These are phyloP conservation scores for Fusarium nanum DNA, from an alignment of 2,329 filamentous ascomycete genomes.

Conservation along the genomic window DNA sequence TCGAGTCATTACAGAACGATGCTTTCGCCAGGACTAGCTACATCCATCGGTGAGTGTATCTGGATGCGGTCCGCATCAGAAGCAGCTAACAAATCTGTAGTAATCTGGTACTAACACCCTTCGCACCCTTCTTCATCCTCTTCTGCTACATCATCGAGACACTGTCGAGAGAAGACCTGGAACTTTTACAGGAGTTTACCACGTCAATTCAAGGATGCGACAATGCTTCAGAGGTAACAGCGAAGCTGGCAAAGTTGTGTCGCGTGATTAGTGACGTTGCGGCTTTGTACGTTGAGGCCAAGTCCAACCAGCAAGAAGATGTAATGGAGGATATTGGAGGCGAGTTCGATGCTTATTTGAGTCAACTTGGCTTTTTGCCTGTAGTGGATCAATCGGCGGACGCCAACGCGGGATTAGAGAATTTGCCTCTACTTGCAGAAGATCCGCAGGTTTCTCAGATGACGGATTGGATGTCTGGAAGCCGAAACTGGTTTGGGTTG, in stretches of 20 bases:
- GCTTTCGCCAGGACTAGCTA: constrained; percentile 59
- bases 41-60: constrained; percentile 61
- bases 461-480: constrained; percentile 75
- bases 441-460: constrained; percentile 58
- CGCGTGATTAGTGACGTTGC: constrained; percentile 71
- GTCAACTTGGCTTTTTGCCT: constrained; percentile 71
- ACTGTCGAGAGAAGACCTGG: constrained; percentile 63
- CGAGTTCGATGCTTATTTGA: constrained; percentile 73
- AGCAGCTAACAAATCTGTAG: constrained; percentile 47
- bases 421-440: constrained; percentile 27
- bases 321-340: constrained; percentile 63
- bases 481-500: constrained; percentile 72
- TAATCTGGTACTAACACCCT: constrained; percentile 66
- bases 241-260: constrained; percentile 71
- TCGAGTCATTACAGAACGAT: constrained; percentile 56
- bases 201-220: constrained; percentile 64
- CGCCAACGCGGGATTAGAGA: background rate
- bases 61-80: background rate
- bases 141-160: constrained; percentile 70
- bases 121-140: constrained; percentile 69
- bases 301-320: constrained; percentile 60
- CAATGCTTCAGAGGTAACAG: constrained; percentile 66
- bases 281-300: constrained; percentile 70
- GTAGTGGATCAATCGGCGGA: constrained; percentile 48
- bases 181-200: constrained; percentile 66